These are phyloP conservation scores for Nepenthes mirabilis DNA, from an alignment of 148 eudicot species.

Conservation along the genomic window DNA sequence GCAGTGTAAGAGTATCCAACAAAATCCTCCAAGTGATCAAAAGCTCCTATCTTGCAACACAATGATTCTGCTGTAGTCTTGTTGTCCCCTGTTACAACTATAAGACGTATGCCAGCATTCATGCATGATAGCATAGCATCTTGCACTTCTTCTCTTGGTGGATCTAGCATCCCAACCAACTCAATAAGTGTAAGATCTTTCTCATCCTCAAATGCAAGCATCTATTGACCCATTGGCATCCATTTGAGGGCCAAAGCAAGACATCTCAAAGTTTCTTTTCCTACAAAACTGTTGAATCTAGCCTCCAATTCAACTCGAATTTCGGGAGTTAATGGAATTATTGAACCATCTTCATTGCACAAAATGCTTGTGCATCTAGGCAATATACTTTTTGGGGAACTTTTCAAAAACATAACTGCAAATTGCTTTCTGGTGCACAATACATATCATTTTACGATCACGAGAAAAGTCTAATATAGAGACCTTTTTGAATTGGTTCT, in stretches of 20 bases:
- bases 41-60: slow-evolving; percentile 82
- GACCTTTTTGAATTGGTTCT: slow-evolving; percentile 24
- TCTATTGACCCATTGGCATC: slow-evolving; percentile 67
- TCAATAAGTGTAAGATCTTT: slow-evolving; percentile 96
- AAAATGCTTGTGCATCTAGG: slow-evolving; percentile 78
- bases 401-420: slow-evolving; percentile 85
- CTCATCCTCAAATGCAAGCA: slow-evolving; percentile 69
- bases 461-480: slow-evolving; percentile 90
- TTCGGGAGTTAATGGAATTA: slow-evolving; percentile 58
- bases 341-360: slow-evolving; percentile 80
- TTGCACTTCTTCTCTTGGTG: slow-evolving; percentile 90
- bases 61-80: slow-evolving; percentile 96
- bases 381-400: slow-evolving; percentile 94
- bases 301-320: slow-evolving; percentile 74
- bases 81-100: slow-evolving; percentile 98
- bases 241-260: slow-evolving; percentile 82
- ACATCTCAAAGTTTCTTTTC: slow-evolving; percentile 91
- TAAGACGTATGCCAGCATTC: slow-evolving; percentile 97
- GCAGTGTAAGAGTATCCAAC: slow-evolving; percentile 80
- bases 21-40: slow-evolving; percentile 84
- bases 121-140: slow-evolving; percentile 84
- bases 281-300: slow-evolving; percentile 89
- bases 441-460: slow-evolving; percentile 98
- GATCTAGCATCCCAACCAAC: slow-evolving; percentile 99
- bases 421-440: slow-evolving; percentile 90